Evolutionary conservation across 2,329 filamentous ascomycete species (phyloP).

Genomic region (Colletotrichum godetiae): DNA sequence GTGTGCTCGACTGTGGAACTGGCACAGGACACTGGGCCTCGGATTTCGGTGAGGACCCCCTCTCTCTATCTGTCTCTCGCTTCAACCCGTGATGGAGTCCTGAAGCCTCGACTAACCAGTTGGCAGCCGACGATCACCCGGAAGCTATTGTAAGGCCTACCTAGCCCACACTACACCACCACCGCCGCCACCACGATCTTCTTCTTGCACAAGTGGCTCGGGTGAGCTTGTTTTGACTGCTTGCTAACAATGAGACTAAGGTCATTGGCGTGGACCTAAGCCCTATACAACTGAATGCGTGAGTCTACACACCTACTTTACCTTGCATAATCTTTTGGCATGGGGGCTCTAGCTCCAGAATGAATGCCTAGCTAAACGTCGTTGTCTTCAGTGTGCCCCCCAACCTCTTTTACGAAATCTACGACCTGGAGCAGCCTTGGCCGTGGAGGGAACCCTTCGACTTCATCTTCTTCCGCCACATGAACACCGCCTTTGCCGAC

Average conservation of each 20-base stretch:
- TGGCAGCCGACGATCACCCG: conserved; percentile 43
- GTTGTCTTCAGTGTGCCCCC: conserved; percentile 47
- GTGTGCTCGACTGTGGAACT: conserved; percentile 41
- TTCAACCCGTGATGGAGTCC: conserved; percentile 12
- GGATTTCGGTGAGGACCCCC: conserved; percentile 38
- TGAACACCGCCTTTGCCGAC: conserved; percentile 43
- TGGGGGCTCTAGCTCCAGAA: conserved; percentile 35
- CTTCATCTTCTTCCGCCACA: conserved; percentile 47
- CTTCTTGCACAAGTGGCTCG: no score
- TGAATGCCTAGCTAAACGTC: conserved; percentile 39
- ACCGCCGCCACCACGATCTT: no score
- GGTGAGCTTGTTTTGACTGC: no score
- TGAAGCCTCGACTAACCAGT: no score
- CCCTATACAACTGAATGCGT: conserved; percentile 48
- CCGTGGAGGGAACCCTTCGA: conserved; percentile 46
- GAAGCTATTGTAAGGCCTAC: conserved; percentile 40
- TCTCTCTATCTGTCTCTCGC: neutral
- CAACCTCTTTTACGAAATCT: conserved; percentile 56
- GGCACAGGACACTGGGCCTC: conserved; percentile 42
- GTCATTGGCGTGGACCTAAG: conserved; percentile 46
- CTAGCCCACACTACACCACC: neutral
- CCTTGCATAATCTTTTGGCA: no score
- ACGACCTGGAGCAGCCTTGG: conserved; percentile 49
- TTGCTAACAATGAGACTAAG: neutral
- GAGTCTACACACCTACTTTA: neutral